Conservation (phyloP, 257 asterid species). For the Petrea volubilis region DNA sequence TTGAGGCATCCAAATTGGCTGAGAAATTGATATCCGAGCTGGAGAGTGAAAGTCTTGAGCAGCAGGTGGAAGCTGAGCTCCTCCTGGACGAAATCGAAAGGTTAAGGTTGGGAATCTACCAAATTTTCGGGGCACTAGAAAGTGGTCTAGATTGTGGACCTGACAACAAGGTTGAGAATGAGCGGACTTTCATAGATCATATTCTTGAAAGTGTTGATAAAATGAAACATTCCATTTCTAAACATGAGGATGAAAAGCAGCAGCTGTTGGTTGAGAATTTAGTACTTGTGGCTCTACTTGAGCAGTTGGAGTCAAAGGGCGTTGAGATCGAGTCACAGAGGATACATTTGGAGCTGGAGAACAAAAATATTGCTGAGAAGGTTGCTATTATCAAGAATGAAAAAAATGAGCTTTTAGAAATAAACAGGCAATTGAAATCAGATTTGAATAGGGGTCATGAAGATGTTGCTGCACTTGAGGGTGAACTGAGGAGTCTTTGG, state of each 20-base stretch:
- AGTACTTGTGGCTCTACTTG: conserved; percentile 63
- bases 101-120: conserved; percentile 68
- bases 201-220: conserved; percentile 57
- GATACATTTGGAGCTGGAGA: conserved; percentile 53
- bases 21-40: conserved; percentile 86
- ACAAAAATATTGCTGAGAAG: conserved; percentile 46
- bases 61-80: conserved; percentile 87
- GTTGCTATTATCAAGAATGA: conserved; percentile 50
- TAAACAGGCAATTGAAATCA: conserved; percentile 51
- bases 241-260: conserved; percentile 68
- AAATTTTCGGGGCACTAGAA: conserved; percentile 65
- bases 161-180: conserved; percentile 56
- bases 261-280: conserved; percentile 73
- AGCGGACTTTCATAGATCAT: conserved; percentile 45
- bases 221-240: conserved; percentile 49
- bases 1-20: conserved; percentile 84
- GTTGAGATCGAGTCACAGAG: conserved; percentile 62
- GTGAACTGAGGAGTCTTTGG: conserved; percentile 48
- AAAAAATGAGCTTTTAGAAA: conserved; percentile 53
- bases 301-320: conserved; percentile 74
- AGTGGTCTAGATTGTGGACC: conserved; percentile 29
- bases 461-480: conserved; percentile 45
- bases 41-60: conserved; percentile 93
- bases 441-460: conserved; percentile 42
- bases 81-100: conserved; percentile 78